These are phyloP conservation scores for Septoria linicola DNA, from an alignment of 2,329 filamentous ascomycete species.

Conservation along the genomic window DNA sequence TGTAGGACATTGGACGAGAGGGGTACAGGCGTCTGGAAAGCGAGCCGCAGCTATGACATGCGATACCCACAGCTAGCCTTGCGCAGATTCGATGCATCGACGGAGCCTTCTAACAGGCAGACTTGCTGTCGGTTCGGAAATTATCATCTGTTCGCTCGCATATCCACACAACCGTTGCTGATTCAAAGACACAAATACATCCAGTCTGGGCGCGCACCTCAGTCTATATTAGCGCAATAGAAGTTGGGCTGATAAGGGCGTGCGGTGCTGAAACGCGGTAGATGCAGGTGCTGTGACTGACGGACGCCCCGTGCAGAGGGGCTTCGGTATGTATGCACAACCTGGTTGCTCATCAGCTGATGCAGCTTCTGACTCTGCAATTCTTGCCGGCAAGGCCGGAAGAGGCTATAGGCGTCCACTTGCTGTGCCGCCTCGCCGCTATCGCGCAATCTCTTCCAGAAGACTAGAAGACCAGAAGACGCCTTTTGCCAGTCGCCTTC, in stretches of 20 bases:
- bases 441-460: neutral
- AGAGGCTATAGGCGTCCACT: neutral
- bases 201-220: too few species aligned
- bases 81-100: slow-evolving; percentile 1
- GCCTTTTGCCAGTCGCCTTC: neutral
- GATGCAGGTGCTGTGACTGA: neutral
- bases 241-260: neutral
- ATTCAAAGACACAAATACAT: too few species aligned
- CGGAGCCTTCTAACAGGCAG: neutral
- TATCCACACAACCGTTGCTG: too few species aligned
- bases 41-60: neutral
- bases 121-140: neutral
- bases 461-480: neutral
- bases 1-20: slow-evolving; percentile 8
- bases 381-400: neutral
- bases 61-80: neutral
- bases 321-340: neutral
- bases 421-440: neutral
- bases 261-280: neutral
- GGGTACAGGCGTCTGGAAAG: slow-evolving; percentile 5
- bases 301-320: too few species aligned
- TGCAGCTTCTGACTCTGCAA: neutral
- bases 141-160: neutral
- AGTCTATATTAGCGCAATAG: too few species aligned
- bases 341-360: slow-evolving; percentile 1